phyloP scores from a whole-genome alignment of 2,329 filamentous ascomycete species.

The Dactylonectria macrodidyma region DNA sequence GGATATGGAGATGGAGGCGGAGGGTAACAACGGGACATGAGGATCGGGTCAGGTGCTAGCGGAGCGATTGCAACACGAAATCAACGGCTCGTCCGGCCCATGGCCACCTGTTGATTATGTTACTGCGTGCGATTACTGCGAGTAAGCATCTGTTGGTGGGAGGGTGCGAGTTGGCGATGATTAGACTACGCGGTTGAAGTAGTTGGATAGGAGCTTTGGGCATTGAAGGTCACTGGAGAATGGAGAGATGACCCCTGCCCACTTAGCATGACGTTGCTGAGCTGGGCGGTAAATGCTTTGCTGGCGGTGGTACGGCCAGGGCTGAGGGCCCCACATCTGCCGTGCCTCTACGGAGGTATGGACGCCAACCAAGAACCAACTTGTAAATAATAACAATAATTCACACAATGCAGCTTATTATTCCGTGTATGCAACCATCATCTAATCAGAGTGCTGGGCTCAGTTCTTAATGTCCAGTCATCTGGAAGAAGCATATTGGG shows the following conservation, averaged over 20 bases:
- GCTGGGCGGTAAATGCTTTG: slow-evolving; percentile 22
- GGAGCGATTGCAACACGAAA: slow-evolving; percentile 29
- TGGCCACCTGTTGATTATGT: slow-evolving; percentile 21
- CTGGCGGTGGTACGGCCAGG: slow-evolving; percentile 11
- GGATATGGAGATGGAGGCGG: slow-evolving; percentile 27
- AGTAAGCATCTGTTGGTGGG: slow-evolving; percentile 6
- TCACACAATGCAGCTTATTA: not conserved
- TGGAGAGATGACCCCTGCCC: slow-evolving; percentile 24
- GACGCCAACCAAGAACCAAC: slow-evolving; percentile 10
- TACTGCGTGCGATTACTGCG: slow-evolving; percentile 1
- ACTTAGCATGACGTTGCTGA: slow-evolving; percentile 35
- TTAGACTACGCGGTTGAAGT: slow-evolving; percentile 12
- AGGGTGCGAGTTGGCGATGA: slow-evolving; percentile 10
- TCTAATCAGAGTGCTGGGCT: not conserved
- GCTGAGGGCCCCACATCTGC: slow-evolving; percentile 22
- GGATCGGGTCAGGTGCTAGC: slow-evolving; percentile 26
- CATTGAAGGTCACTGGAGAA: slow-evolving; percentile 22
- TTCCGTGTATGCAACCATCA: not conserved
- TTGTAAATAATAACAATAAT: not conserved
- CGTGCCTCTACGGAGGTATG: slow-evolving; percentile 5
- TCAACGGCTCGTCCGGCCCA: slow-evolving; percentile 39
- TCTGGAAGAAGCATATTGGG: not conserved
- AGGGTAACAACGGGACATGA: slow-evolving; percentile 24
- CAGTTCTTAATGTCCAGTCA: not conserved
- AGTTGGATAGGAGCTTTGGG: slow-evolving; percentile 30